Conservation (phyloP, 2,329 filamentous ascomycete genomes). For the Aspergillus phoenicis region DNA sequence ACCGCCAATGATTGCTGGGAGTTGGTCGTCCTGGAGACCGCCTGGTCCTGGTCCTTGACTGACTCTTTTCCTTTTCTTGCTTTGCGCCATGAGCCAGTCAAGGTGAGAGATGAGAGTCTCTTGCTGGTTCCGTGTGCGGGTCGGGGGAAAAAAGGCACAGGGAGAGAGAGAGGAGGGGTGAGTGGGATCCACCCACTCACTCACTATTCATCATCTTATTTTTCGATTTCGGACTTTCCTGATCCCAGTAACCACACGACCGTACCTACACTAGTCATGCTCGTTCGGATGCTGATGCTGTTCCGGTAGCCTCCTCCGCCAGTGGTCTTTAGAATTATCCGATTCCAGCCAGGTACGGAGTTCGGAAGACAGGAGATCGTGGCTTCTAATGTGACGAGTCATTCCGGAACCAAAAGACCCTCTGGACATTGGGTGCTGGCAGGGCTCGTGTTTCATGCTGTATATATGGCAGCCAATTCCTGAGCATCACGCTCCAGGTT, state of each 20-base stretch:
- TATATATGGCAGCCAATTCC: constrained; percentile 10
- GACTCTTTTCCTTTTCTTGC: background rate
- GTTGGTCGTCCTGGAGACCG: constrained; percentile 18
- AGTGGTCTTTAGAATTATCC: background rate
- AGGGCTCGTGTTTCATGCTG: constrained; percentile 7
- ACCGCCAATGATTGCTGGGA: constrained; percentile 11
- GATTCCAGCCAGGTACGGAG: background rate
- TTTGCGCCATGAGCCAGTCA: background rate
- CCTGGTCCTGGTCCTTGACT: background rate
- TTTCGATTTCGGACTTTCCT: background rate
- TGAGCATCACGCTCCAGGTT: constrained; percentile 3
- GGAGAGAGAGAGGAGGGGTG: background rate
- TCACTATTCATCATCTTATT: background rate
- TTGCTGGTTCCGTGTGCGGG: background rate
- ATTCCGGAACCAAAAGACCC: background rate
- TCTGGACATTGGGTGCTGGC: background rate
- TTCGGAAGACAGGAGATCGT: constrained; percentile 2
- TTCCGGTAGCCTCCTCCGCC: background rate
- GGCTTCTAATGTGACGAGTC: constrained; percentile 1
- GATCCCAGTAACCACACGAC: background rate
- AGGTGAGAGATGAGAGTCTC: no score
- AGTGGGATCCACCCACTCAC: background rate
- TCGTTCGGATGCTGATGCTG: constrained; percentile 5
- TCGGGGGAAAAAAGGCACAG: background rate
- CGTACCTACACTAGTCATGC: constrained; percentile 8